phyloP scores from a whole-genome alignment of 2,329 filamentous ascomycete species.

The Aspergillus novoparasiticus region DNA sequence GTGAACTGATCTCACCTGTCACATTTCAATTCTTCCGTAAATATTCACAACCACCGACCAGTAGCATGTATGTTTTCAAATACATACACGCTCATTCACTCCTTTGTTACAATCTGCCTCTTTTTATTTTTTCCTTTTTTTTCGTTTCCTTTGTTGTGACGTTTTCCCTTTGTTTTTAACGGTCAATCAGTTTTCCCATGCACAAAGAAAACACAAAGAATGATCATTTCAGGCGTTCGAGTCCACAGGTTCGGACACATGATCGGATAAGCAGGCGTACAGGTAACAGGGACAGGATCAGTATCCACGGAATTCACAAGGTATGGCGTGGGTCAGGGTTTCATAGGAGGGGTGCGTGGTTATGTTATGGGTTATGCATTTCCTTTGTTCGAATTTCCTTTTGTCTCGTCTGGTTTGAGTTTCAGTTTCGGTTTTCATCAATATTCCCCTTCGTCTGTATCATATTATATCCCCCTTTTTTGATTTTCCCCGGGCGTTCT shows the following conservation, averaged over 20 bases:
- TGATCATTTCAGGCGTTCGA: background rate
- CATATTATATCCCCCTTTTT: constrained; percentile 9
- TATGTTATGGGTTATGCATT: background rate
- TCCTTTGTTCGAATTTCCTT: background rate
- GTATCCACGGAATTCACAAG: background rate
- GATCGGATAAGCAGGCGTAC: constrained; percentile 5
- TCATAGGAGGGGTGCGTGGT: background rate
- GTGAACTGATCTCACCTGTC: background rate
- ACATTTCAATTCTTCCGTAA: constrained; percentile 5
- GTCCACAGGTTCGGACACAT: background rate
- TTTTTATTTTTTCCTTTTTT: background rate
- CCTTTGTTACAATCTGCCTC: background rate
- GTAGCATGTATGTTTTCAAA: background rate
- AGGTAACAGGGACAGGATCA: background rate
- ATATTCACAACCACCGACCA: constrained; percentile 4
- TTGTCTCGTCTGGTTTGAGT: background rate
- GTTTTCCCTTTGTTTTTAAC: constrained; percentile 7
- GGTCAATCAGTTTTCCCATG: background rate
- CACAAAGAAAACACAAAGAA: background rate
- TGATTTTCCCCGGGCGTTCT: background rate
- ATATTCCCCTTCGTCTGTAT: constrained; percentile 14
- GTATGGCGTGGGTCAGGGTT: background rate
- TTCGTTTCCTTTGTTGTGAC: background rate
- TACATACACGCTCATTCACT: background rate
- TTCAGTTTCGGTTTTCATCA: background rate